Conservation (phyloP, 2,329 filamentous ascomycete genomes). For the Colletotrichum sublineola region DNA sequence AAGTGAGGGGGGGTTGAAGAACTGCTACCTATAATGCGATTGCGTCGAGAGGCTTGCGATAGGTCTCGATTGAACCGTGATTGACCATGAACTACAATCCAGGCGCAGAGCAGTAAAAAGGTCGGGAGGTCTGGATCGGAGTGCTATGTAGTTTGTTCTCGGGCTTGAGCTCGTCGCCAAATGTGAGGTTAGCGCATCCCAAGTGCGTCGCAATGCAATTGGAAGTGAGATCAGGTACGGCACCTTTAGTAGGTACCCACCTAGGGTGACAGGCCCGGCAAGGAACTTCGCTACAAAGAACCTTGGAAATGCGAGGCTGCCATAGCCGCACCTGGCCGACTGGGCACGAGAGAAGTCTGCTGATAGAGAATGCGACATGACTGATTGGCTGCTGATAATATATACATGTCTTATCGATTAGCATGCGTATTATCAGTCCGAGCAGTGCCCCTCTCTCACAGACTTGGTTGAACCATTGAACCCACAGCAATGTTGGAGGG, state of each 20-base stretch:
- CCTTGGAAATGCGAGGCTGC: not conserved
- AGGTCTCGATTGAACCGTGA: not conserved
- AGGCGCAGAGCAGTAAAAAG: not conserved
- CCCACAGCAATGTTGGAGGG: not conserved
- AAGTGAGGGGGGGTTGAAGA: slow-evolving; percentile 1
- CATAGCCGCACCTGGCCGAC: not conserved
- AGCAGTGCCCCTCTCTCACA: not conserved
- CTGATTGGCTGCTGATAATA: not conserved
- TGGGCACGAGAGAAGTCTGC: not conserved
- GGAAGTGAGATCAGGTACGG: slow-evolving; percentile 1
- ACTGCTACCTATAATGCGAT: not conserved
- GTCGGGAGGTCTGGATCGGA: not conserved
- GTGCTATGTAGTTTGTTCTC: slow-evolving; percentile 3
- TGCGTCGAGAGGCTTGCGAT: not conserved
- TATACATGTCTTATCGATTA: not conserved
- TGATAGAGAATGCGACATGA: too few species aligned
- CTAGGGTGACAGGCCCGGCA: not conserved
- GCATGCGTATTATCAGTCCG: not conserved
- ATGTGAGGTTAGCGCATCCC: slow-evolving; percentile 6
- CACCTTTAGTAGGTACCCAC: not conserved
- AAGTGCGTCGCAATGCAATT: slow-evolving; percentile 3
- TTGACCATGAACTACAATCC: not conserved
- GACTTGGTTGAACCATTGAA: not conserved
- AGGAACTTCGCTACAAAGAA: not conserved
- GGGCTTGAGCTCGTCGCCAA: not conserved